These are phyloP conservation scores for Xylariaceae sp. DNA, from an alignment of 2,329 filamentous ascomycete species.

Conservation along the genomic window DNA sequence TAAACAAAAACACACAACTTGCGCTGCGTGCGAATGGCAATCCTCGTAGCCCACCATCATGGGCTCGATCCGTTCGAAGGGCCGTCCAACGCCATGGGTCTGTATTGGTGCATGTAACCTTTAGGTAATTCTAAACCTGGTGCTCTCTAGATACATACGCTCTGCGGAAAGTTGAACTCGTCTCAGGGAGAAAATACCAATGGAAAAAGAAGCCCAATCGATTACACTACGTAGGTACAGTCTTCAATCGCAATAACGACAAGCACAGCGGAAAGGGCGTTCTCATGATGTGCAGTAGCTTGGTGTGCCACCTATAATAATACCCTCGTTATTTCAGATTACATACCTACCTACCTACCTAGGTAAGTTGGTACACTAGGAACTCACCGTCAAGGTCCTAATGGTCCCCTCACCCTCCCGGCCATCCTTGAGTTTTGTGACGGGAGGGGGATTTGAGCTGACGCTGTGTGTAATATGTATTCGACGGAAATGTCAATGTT, in stretches of 20 bases:
- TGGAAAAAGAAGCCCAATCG: not conserved
- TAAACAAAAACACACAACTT: too few species aligned
- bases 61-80: too few species aligned
- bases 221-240: not conserved
- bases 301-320: not conserved
- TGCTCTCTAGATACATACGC: too few species aligned
- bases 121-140: too few species aligned
- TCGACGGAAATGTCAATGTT: not conserved
- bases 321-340: not conserved
- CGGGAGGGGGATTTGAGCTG: not conserved
- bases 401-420: not conserved
- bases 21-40: too few species aligned
- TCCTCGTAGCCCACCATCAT: too few species aligned
- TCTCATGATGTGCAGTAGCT: not conserved
- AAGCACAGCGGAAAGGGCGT: not conserved
- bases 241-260: not conserved
- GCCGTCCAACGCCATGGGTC: too few species aligned
- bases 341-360: not conserved
- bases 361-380: too few species aligned
- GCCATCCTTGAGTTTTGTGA: not conserved
- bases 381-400: not conserved
- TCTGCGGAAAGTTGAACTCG: not conserved
- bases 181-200: not conserved
- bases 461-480: not conserved
- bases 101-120: too few species aligned